A percentile compares a stretch with the other conserved stretches of the same genome.
Evolutionary conservation across 306 rosid species (phyloP).

Genomic region (Notholithocarpus densiflorus): DNA sequence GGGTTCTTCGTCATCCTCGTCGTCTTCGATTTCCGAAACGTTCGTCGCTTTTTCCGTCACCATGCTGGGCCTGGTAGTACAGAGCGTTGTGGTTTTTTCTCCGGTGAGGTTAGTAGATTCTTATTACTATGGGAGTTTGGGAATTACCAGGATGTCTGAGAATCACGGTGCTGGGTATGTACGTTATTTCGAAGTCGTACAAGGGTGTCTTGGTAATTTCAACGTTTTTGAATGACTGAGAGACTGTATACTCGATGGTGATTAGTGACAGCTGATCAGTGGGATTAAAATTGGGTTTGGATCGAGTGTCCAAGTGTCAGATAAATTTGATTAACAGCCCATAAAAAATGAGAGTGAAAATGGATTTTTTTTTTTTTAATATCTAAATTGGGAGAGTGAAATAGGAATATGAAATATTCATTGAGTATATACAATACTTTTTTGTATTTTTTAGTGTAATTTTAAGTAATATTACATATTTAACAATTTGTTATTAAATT

Average conservation of each 20-base stretch:
- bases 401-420: too few species aligned
- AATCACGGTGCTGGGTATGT: neutral
- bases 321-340: neutral
- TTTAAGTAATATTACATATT: too few species aligned
- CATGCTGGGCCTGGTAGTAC: constrained; percentile 25
- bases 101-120: neutral
- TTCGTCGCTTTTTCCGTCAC: constrained; percentile 15
- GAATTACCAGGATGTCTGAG: neutral
- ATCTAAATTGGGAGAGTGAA: too few species aligned
- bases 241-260: too few species aligned
- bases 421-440: too few species aligned
- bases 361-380: too few species aligned
- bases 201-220: too few species aligned
- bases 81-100: neutral
- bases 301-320: neutral
- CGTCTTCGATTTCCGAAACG: constrained; percentile 36
- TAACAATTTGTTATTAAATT: too few species aligned
- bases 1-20: constrained; percentile 65
- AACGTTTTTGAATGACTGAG: too few species aligned
- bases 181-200: neutral
- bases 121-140: too few species aligned
- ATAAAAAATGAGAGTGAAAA: neutral
- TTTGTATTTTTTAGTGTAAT: too few species aligned
- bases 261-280: too few species aligned
- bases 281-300: neutral